Base-by-base conservation (phyloP, 2,329 filamentous ascomycete species). In the Coniochaeta sp. region DNA sequence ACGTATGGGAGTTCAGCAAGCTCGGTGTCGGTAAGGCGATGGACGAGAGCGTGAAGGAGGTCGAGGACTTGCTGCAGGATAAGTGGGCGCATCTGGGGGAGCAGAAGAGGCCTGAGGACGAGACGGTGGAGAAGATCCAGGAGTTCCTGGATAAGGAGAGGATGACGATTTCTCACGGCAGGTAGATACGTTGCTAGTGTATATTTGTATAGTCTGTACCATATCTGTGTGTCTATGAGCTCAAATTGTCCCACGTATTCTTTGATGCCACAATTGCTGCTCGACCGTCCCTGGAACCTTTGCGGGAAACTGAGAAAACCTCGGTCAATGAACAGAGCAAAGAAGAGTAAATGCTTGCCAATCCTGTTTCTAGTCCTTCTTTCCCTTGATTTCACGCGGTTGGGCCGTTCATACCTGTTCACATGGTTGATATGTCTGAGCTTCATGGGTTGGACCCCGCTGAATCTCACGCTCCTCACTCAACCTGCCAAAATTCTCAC, bases 1-100 rank as follows among this genome's bases (percentile, higher is more conserved):
- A 99, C 67, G 81, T 97, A 48, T 99, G 88, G 84, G 89, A 96
- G 65, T 91, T 89, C 68, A 83, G 87, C 62, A 79, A 80, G 52
- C 66, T 91, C 53, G 85, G 16, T 55, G 73, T 77, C 38, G 74
- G 71, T 24, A 74, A 77, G 63, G 64, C 69, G 35, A 75, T 82
- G 77, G 76, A 80, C 58, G 65, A 71, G 40, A 69, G 67, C 22
- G 65, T 76, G 47, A 67, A 73, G 58, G 64, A 74, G 52, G 63
- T 73, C 47, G 66, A 68, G 53, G 60, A 66, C 13, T 65, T 70
- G n/a, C 60, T 79, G 31, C 71, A 77, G 33, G 62, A 69, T 6
- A 75, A 77, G 60, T 85, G 81, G 78, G 67, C 72, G 18, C 73
- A 81, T 52, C 68, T 85, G 14, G 80, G 75, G 14, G 74, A 79